These are phyloP conservation scores for Diaporthe australafricana DNA, from an alignment of 2,329 filamentous ascomycete species.

Conservation along the genomic window DNA sequence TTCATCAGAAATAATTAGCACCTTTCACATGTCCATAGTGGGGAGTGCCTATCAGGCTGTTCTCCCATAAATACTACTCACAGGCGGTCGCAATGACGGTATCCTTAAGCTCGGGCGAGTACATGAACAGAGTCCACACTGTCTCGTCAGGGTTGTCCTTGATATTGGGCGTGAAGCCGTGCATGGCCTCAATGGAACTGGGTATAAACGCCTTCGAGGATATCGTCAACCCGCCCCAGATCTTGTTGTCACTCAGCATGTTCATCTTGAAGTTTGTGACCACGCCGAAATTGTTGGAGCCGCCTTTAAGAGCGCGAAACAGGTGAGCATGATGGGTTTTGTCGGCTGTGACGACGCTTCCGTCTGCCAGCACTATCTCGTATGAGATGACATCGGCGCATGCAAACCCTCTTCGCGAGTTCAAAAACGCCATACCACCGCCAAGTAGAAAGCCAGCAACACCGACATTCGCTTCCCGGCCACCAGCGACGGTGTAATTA, in stretches of 20 bases:
- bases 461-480: conserved; percentile 24
- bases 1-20: not conserved
- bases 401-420: conserved; percentile 8
- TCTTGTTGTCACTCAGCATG: conserved; percentile 12
- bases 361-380: conserved; percentile 22
- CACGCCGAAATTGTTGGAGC: conserved; percentile 56
- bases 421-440: conserved; percentile 16
- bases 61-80: not conserved
- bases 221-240: conserved; percentile 10
- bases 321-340: not conserved
- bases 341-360: conserved; percentile 3
- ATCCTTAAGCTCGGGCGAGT: not conserved
- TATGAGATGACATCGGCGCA: conserved; percentile 18
- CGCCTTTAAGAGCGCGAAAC: conserved; percentile 53
- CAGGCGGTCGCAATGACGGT: conserved; percentile 9
- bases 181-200: conserved; percentile 2
- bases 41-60: no score
- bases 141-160: conserved; percentile 1
- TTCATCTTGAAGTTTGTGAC: conserved; percentile 42
- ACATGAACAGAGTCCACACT: conserved; percentile 7
- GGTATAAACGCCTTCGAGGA: conserved; percentile 1
- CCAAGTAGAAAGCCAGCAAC: conserved; percentile 17
- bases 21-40: not conserved
- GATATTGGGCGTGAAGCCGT: not conserved
- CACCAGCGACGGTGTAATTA: not conserved